Evolutionary conservation across 2,329 filamentous ascomycete species (phyloP).

Genomic region (Fusarium nurragi): DNA sequence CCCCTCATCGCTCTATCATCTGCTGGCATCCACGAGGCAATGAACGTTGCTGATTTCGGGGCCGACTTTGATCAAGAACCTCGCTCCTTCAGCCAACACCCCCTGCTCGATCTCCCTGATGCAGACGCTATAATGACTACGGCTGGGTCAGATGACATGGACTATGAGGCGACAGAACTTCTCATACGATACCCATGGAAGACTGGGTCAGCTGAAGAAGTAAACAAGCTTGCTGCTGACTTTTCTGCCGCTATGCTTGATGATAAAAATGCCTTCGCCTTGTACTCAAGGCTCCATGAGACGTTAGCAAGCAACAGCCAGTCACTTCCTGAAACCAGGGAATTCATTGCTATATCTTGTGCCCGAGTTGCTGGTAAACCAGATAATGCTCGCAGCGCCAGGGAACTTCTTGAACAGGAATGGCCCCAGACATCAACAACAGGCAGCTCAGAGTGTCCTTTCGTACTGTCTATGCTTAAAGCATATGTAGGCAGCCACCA

Average conservation of each 20-base stretch:
- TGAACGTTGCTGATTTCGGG: slow-evolving; percentile 1
- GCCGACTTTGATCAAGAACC: slow-evolving; percentile 3
- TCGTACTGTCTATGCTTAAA: slow-evolving; percentile 35
- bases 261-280: slow-evolving; percentile 37
- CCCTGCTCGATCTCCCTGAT: background rate
- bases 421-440: background rate
- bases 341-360: slow-evolving; percentile 30
- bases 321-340: slow-evolving; percentile 5
- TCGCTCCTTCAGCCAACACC: background rate
- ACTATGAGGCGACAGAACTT: slow-evolving; percentile 1
- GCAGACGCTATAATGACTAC: background rate
- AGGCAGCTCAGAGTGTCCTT: slow-evolving; percentile 3
- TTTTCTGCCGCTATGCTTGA: slow-evolving; percentile 42
- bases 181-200: slow-evolving; percentile 29
- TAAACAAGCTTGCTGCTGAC: slow-evolving; percentile 41
- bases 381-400: slow-evolving; percentile 26
- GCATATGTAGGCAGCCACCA: slow-evolving; percentile 24
- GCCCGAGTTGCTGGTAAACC: slow-evolving; percentile 35
- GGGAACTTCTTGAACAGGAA: slow-evolving; percentile 18
- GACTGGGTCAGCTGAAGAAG: slow-evolving; percentile 21
- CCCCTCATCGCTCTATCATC: background rate
- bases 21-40: slow-evolving; percentile 7
- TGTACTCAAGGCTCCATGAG: slow-evolving; percentile 31
- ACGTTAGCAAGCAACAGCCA: background rate
- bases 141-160: slow-evolving; percentile 8